Base-by-base conservation (phyloP, 352 stramenopile genomes). In the Phytopythium ostracodes region DNA sequence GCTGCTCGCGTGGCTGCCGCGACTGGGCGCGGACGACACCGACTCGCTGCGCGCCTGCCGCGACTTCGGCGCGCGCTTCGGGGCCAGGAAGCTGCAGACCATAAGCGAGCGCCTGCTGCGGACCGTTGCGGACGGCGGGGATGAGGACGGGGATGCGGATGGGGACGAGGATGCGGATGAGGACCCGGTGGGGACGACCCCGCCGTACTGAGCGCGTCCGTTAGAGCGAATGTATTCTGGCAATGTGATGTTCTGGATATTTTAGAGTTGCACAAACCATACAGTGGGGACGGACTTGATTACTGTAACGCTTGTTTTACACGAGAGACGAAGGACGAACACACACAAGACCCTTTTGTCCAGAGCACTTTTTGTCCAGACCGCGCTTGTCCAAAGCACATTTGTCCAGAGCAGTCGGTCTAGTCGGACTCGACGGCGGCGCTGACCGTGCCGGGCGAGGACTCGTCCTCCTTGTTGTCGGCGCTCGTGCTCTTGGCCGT, bases 11-110 rank as follows among this genome's bases (percentile, higher is more conserved):
- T 51, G 88, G 47, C 65, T 92, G 24, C 64, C 78, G 5, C 58
- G 79, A n/a, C 24, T 88, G 18, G 25, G 12, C 3, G 22, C 20
- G 2, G 52, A 46, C n/a, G 79, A 89, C 57, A 36, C 38, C 0
- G 73, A 75, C 18, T 92, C 82, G 18, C 55, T 89, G 15, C 61
- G 62, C 7, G 82, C 78, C 35, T 88, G 78, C 67, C 65, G 83
- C 8, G 80, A 89, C 62, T 92, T 92, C 53, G 82, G 78, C 9
- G 68, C 75, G 40, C 73, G 76, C 18, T 92, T 83, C 44, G 78
- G 88, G 20, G 82, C 82, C 3, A 71, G 69, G 15, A 72, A 76
- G 12, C 62, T 92, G 50, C 60, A 71, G 18, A 77, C 71, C 17
- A 76, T 84, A 58, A 87, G 77, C 49, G 58, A 64, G 29, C 81